phyloP scores from a whole-genome alignment of 148 eudicot species.

The Selenicereus undatus region DNA sequence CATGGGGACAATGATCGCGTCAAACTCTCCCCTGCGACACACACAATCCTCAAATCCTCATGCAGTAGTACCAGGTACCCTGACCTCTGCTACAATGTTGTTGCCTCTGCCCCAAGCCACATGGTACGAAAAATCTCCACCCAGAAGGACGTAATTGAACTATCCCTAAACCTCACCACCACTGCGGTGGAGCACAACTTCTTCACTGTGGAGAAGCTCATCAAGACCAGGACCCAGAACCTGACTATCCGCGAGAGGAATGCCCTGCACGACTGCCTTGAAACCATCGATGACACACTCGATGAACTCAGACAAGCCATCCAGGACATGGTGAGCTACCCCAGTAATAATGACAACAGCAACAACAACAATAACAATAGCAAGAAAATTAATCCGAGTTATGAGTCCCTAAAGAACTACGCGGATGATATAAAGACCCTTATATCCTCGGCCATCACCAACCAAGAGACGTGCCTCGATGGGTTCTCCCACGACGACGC shows the following conservation, averaged over 20 bases:
- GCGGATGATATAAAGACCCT: conserved; percentile 69
- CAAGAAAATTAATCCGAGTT: neutral
- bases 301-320: conserved; percentile 52
- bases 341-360: conserved; percentile 10
- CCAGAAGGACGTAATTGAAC: conserved; percentile 49
- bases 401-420: conserved; percentile 33
- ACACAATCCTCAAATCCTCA: conserved; percentile 46
- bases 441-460: conserved; percentile 68
- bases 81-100: conserved; percentile 57
- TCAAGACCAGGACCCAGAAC: conserved; percentile 2
- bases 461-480: conserved; percentile 72
- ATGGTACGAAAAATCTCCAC: conserved; percentile 28
- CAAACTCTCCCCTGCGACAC: conserved; percentile 31
- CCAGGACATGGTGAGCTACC: conserved; percentile 42
- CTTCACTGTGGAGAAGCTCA: conserved; percentile 36
- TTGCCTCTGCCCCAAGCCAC: conserved; percentile 34
- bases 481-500: conserved; percentile 59
- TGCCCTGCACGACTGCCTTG: conserved; percentile 69
- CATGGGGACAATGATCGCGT: neutral
- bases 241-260: conserved; percentile 43
- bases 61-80: conserved; percentile 58
- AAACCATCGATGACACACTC: conserved; percentile 55
- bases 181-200: conserved; percentile 40
- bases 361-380: conserved; percentile 8
- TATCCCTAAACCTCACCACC: conserved; percentile 47